A percentile compares a stretch with the other conserved stretches of the same genome.
Evolutionary conservation across 768 basidiomycete species (phyloP).

Genomic region (Termitomyces heimii): DNA sequence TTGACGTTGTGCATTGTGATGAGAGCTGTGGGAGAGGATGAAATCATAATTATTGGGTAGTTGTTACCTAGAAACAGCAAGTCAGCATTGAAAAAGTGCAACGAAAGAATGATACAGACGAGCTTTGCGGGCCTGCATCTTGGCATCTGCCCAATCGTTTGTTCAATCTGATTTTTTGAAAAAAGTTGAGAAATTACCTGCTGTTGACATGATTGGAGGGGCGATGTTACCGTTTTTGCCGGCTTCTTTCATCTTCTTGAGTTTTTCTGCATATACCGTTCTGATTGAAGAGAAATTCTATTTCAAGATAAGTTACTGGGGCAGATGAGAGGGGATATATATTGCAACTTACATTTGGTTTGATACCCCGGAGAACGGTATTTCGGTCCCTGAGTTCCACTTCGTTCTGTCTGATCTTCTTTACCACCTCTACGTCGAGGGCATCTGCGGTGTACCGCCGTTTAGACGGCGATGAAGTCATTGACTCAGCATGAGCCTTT

Average conservation of each 20-base stretch:
- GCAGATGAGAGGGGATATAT: neutral
- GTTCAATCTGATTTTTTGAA: neutral
- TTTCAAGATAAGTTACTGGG: neutral
- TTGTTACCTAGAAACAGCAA: constrained; percentile 43
- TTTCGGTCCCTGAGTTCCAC: constrained; percentile 81
- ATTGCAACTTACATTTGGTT: constrained; percentile 62
- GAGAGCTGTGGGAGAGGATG: constrained; percentile 89
- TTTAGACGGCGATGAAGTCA: constrained; percentile 52
- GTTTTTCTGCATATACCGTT: constrained; percentile 61
- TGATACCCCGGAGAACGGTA: constrained; percentile 76
- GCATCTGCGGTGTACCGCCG: constrained; percentile 74
- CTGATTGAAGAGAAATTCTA: constrained; percentile 81
- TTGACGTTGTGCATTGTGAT: constrained; percentile 99
- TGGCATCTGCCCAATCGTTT: constrained; percentile 36
- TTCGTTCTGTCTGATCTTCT: constrained; percentile 72
- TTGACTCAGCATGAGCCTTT: constrained; percentile 21
- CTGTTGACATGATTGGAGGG: constrained; percentile 30
- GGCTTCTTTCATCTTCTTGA: constrained; percentile 72
- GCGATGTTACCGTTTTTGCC: constrained; percentile 43
- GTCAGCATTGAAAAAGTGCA: neutral
- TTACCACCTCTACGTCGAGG: constrained; percentile 79
- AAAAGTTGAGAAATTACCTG: constrained; percentile 24
- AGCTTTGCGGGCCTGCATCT: constrained; percentile 63
- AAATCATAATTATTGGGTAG: constrained; percentile 96
- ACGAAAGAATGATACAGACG: constrained; percentile 35